A percentile compares a stretch with the other conserved stretches of the same genome.
phyloP scores from a whole-genome alignment of 805 yeast species.

The Helenozyma rhizophorensis region DNA sequence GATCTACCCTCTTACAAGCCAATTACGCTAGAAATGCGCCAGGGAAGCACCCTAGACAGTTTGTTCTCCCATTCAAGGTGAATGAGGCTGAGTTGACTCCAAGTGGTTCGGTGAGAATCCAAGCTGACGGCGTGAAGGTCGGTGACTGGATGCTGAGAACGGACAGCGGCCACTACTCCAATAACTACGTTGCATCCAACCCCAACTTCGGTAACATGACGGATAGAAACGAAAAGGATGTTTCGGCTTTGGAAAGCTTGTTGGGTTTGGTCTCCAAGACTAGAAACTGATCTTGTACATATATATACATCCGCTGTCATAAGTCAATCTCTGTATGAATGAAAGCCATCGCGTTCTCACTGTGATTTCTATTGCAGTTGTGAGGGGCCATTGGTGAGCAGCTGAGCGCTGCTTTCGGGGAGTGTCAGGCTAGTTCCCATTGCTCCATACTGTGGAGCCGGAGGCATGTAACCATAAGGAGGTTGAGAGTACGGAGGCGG shows the following conservation, averaged over 20 bases:
- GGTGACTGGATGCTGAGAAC: constrained; percentile 38
- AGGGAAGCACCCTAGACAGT: constrained; percentile 41
- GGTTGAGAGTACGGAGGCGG: too few species aligned
- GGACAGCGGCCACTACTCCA: constrained; percentile 14
- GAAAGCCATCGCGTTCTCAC: neutral
- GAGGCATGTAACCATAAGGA: too few species aligned
- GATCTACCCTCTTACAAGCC: constrained; percentile 32
- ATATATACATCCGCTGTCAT: constrained; percentile 3
- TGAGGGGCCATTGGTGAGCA: too few species aligned
- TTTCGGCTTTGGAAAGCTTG: constrained; percentile 14
- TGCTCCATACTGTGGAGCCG: too few species aligned
- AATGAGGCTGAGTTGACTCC: constrained; percentile 32
- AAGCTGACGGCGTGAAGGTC: constrained; percentile 37
- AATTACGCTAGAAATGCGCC: constrained; percentile 31
- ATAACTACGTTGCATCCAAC: constrained; percentile 28
- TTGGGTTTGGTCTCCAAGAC: constrained; percentile 16
- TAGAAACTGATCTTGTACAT: constrained; percentile 6
- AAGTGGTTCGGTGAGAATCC: constrained; percentile 36
- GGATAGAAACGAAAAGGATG: constrained; percentile 29
- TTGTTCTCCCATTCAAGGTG: constrained; percentile 40
- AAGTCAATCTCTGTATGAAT: too few species aligned
- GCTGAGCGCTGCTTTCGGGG: constrained; percentile 1
- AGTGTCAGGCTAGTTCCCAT: too few species aligned
- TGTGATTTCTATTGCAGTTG: neutral
- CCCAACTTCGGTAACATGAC: constrained; percentile 29